Base-by-base conservation (phyloP, 129 eudicot species). In the Chrysanthemum lavandulifolium region DNA sequence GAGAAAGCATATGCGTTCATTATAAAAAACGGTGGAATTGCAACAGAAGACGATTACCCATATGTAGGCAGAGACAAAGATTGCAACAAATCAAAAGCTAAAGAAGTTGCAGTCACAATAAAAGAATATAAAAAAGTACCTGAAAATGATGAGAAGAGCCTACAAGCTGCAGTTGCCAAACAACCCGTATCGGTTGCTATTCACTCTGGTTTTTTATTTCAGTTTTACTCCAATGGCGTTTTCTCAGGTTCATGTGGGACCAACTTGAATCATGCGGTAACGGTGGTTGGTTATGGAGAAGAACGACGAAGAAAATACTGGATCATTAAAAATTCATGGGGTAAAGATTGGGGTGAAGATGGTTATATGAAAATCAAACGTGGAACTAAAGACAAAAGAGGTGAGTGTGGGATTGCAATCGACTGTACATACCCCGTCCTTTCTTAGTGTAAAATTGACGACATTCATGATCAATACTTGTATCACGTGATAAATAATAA, bases 301-400 rank as follows among this genome's bases (percentile, higher is more conserved):
- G 77, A 76, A 25, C 5, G 4, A 0, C 82, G 76, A 33, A 61
- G 56, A 14, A 78, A 80, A 65, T 83, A 84, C 48, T 84, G 88
- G 86, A 65, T 89, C 29, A 77, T 84, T 61, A 89, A 81, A 74
- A 86, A 86, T 61, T 86, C 92, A 31, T 82, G 90, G 86, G 92
- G 92, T 27, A 19, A 49, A 10, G 65, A 9, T 0, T 86, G 88
- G 87, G 90, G 90, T 9, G 86, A 84, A 64, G 43, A n/a, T 10
- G 96, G 88, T 13, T 82, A 78, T 62, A 52, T 86, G 49, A 84
- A 62, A 73, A 76, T 86, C 63, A 66, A 76, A 61, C 79, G 88
- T 16, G 85, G 73, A 2, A 10, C 50, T 2, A 7, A 10, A 45
- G 66, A 66, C 10, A 25, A 62, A 12, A 33, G 63, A 60, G 89